Conservation (phyloP, 768 basidiomycete species). For the Agaricus bisporus region DNA sequence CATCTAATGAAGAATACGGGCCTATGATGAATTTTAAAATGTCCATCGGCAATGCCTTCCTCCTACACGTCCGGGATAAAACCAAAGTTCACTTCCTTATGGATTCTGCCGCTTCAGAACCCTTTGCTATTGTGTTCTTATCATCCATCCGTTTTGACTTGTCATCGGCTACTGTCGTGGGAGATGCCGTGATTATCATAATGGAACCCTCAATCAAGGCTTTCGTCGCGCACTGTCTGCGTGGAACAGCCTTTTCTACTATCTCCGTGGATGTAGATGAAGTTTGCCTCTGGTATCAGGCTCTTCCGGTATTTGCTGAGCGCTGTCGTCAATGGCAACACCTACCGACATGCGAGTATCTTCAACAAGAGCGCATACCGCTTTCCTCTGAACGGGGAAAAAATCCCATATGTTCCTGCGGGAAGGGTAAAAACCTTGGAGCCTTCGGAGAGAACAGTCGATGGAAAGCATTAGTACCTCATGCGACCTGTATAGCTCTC, state of each 20-base stretch:
- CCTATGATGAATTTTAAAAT: constrained; percentile 18
- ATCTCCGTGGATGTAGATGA: constrained; percentile 26
- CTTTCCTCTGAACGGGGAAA: constrained; percentile 28
- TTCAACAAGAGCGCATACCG: constrained; percentile 25
- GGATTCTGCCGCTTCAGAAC: not conserved
- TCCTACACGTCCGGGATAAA: constrained; percentile 7
- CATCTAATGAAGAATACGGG: constrained; percentile 2
- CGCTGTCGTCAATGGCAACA: constrained; percentile 52
- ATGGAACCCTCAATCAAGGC: constrained; percentile 19
- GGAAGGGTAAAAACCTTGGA: constrained; percentile 39
- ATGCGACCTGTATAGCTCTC: constrained; percentile 44
- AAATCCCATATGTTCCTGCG: constrained; percentile 47
- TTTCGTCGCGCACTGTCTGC: constrained; percentile 12
- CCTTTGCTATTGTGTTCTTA: constrained; percentile 40
- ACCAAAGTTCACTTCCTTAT: not conserved
- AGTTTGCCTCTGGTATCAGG: constrained; percentile 40
- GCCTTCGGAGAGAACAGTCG: constrained; percentile 23
- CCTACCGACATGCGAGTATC: constrained; percentile 41
- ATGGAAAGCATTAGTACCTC: constrained; percentile 36
- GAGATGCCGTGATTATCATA: constrained; percentile 42
- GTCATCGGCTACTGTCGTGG: constrained; percentile 42
- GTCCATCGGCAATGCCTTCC: constrained; percentile 16
- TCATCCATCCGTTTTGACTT: constrained; percentile 41
- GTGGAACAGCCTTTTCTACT: constrained; percentile 4
- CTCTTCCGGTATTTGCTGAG: constrained; percentile 45